Evolutionary conservation across 345 rosid genomes (phyloP).

Genomic region (Rhizophora mangle): DNA sequence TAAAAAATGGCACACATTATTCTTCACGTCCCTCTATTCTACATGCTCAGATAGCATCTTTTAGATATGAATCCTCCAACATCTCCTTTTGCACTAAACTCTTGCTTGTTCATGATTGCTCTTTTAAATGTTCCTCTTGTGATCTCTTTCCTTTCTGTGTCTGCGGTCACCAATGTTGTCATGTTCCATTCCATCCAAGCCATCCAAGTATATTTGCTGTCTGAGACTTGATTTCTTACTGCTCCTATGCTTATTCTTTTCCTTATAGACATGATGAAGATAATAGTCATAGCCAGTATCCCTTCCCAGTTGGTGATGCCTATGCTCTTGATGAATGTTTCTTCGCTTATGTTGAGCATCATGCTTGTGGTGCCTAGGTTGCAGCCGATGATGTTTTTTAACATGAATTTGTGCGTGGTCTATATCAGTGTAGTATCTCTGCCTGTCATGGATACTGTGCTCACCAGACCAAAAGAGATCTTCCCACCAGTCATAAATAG

Average conservation of each 20-base stretch:
- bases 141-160: constrained; percentile 24
- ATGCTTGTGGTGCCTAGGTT: constrained; percentile 42
- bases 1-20: background rate
- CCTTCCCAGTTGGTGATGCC: constrained; percentile 39
- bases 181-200: constrained; percentile 26
- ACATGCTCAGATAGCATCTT: constrained; percentile 10
- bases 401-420: constrained; percentile 29
- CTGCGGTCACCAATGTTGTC: constrained; percentile 29
- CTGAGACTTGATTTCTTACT: constrained; percentile 33
- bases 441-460: constrained; percentile 16
- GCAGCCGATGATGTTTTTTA: constrained; percentile 28
- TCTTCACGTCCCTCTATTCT: background rate
- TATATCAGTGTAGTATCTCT: constrained; percentile 23
- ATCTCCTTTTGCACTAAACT: constrained; percentile 10
- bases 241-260: constrained; percentile 37
- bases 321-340: constrained; percentile 33
- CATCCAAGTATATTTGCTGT: constrained; percentile 25
- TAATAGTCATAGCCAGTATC: constrained; percentile 20
- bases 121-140: constrained; percentile 15
- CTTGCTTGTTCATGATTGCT: background rate
- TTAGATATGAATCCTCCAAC: constrained; percentile 15
- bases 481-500: constrained; percentile 81
- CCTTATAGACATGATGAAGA: constrained; percentile 32
- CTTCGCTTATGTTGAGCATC: constrained; percentile 33
- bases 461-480: constrained; percentile 43